Evolutionary conservation across 2,329 filamentous ascomycete genomes (phyloP).

Genomic region (Harringtonia lauricola): DNA sequence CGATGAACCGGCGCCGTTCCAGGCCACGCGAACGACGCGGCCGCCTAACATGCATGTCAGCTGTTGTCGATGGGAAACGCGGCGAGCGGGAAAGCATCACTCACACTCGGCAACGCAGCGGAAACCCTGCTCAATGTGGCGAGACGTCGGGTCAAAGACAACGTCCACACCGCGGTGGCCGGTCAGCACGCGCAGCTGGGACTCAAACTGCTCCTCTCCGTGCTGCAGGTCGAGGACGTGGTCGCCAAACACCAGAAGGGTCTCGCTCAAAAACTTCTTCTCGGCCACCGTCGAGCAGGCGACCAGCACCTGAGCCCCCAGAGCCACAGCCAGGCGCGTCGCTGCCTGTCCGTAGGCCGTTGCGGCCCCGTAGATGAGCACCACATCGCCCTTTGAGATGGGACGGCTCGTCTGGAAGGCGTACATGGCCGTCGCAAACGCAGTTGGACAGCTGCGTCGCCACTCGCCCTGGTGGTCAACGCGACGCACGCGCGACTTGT

Average conservation of each 20-base stretch:
- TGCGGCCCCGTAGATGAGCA: conserved; percentile 32
- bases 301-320: conserved; percentile 23
- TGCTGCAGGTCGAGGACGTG: conserved; percentile 21
- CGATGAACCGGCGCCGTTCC: neutral
- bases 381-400: conserved; percentile 17
- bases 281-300: conserved; percentile 27
- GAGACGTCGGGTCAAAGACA: conserved; percentile 33
- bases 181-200: conserved; percentile 21
- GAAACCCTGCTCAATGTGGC: conserved; percentile 17
- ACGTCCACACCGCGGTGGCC: conserved; percentile 26
- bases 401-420: conserved; percentile 22
- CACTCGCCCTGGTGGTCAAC: conserved; percentile 13
- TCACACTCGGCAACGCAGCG: conserved; percentile 19
- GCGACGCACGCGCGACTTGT: conserved; percentile 22
- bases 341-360: conserved; percentile 32
- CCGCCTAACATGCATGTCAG: conserved; percentile 3
- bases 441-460: conserved; percentile 22
- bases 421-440: conserved; percentile 30
- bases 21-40: conserved; percentile 9
- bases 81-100: neutral
- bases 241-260: conserved; percentile 12
- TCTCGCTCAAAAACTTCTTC: conserved; percentile 20
- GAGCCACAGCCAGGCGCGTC: conserved; percentile 23
- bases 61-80: neutral
- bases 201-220: conserved; percentile 2